phyloP scores from a whole-genome alignment of 1,139 yeast genomes.

The Yamadazyma friedrichii region DNA sequence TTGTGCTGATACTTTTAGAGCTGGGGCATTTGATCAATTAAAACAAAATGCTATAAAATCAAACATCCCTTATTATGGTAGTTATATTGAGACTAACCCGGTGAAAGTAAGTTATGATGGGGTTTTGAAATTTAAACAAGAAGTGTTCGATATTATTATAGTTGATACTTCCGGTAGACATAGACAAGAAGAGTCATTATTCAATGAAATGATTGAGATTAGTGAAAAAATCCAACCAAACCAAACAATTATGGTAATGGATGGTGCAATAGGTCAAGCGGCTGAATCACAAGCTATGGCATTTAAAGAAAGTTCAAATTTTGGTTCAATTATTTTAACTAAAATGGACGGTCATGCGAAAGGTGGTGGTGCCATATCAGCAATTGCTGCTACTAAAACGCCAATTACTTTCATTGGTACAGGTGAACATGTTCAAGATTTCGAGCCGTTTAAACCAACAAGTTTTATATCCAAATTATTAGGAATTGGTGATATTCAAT shows the following conservation, averaged over 20 bases:
- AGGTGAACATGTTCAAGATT: conserved; percentile 93
- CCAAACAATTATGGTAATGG: conserved; percentile 96
- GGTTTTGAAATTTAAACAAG: conserved; percentile 87
- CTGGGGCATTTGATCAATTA: conserved; percentile 98
- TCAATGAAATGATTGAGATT: conserved; percentile 93
- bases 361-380: conserved; percentile 99
- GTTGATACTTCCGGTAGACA: conserved; percentile 99
- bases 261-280: conserved; percentile 97
- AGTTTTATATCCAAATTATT: conserved; percentile 84
- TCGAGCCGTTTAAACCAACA: conserved; percentile 88
- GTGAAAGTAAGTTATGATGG: conserved; percentile 90
- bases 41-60: conserved; percentile 97
- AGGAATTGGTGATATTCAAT: conserved; percentile 95
- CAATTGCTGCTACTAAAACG: conserved; percentile 94
- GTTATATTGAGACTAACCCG: conserved; percentile 94
- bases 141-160: conserved; percentile 87
- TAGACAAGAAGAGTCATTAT: conserved; percentile 88
- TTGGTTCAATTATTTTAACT: conserved; percentile 93
- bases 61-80: conserved; percentile 89
- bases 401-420: conserved; percentile 98
- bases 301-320: conserved; percentile 87
- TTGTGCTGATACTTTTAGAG: conserved; percentile 98
- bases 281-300: conserved; percentile 95
- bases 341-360: conserved; percentile 99
- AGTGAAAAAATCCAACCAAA: conserved; percentile 83